phyloP scores from a whole-genome alignment of 1,284 basidiomycete species.

The Ustilago esculenta region DNA sequence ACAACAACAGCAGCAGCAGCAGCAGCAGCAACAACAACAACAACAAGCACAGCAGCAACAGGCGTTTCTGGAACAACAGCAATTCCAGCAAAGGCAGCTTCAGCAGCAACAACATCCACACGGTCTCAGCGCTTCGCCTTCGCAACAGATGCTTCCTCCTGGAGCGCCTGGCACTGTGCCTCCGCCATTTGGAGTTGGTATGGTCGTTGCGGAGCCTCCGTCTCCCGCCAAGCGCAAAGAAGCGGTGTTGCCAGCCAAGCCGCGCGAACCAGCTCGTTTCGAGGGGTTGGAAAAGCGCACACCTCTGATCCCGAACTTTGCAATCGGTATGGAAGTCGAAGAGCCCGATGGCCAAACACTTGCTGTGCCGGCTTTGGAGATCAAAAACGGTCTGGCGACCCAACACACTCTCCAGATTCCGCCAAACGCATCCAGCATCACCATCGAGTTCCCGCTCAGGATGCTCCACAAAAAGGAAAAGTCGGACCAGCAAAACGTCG shows the following conservation, averaged over 20 bases:
- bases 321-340: constrained; percentile 39
- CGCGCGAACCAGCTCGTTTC: constrained; percentile 5
- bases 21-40: constrained; percentile 22
- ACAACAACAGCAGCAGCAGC: constrained; percentile 19
- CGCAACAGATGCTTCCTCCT: constrained; percentile 24
- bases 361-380: constrained; percentile 12
- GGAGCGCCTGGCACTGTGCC: constrained; percentile 2
- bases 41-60: constrained; percentile 5
- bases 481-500: background rate
- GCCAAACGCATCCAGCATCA: constrained; percentile 28
- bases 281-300: constrained; percentile 32
- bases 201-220: background rate
- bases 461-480: constrained; percentile 14
- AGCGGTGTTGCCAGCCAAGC: constrained; percentile 17
- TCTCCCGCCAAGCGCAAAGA: constrained; percentile 37
- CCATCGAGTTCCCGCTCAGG: constrained; percentile 31
- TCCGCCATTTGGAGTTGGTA: constrained; percentile 18
- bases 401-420: constrained; percentile 47
- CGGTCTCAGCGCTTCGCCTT: constrained; percentile 10
- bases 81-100: background rate
- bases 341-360: constrained; percentile 18
- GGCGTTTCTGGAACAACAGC: background rate
- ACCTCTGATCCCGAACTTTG: constrained; percentile 31
- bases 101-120: constrained; percentile 17
- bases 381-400: constrained; percentile 29